Percentiles rank a stretch among this genome's conserved stretches.
phyloP scores from a whole-genome alignment of 2,329 filamentous ascomycete genomes.

The Aspergillus calidoustus region DNA sequence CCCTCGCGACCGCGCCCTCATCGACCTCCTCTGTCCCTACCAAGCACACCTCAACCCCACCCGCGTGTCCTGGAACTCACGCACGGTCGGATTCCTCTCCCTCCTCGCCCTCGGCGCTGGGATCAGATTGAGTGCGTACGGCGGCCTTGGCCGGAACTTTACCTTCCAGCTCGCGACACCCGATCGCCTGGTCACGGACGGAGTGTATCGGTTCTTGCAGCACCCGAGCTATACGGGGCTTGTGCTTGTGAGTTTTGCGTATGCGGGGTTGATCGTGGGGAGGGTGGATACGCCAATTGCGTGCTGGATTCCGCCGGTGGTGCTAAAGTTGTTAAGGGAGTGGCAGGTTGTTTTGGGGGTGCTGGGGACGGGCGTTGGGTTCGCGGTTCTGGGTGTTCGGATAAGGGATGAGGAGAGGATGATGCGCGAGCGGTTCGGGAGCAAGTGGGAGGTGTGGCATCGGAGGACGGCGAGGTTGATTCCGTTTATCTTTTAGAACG shows the following conservation, averaged over 20 bases:
- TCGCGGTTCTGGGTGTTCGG: slow-evolving; percentile 34
- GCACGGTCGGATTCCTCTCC: slow-evolving; percentile 22
- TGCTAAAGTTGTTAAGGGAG: slow-evolving; percentile 21
- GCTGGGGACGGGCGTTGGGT: slow-evolving; percentile 18
- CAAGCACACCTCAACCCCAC: slow-evolving; percentile 18
- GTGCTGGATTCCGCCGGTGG: slow-evolving; percentile 40
- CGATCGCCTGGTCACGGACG: slow-evolving; percentile 51
- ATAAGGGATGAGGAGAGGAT: slow-evolving; percentile 58
- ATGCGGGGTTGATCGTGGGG: slow-evolving; percentile 33
- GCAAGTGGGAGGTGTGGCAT: slow-evolving; percentile 57
- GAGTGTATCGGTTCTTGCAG: slow-evolving; percentile 56
- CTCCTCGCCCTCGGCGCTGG: slow-evolving; percentile 28
- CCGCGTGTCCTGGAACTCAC: slow-evolving; percentile 33
- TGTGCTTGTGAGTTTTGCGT: slow-evolving; percentile 34
- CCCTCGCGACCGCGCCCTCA: not conserved
- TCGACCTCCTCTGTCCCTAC: slow-evolving; percentile 26
- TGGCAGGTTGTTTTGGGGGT: slow-evolving; percentile 13
- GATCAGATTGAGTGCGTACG: slow-evolving; percentile 48
- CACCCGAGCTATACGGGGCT: slow-evolving; percentile 59
- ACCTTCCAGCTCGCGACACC: slow-evolving; percentile 58
- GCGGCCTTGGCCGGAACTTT: slow-evolving; percentile 56
- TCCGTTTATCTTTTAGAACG: slow-evolving; percentile 41
- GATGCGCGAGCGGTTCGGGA: slow-evolving; percentile 53
- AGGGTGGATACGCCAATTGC: slow-evolving; percentile 44
- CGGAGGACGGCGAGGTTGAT: slow-evolving; percentile 54